Base-by-base conservation (phyloP, 352 stramenopile genomes). In the Globisporangium emineosum region DNA sequence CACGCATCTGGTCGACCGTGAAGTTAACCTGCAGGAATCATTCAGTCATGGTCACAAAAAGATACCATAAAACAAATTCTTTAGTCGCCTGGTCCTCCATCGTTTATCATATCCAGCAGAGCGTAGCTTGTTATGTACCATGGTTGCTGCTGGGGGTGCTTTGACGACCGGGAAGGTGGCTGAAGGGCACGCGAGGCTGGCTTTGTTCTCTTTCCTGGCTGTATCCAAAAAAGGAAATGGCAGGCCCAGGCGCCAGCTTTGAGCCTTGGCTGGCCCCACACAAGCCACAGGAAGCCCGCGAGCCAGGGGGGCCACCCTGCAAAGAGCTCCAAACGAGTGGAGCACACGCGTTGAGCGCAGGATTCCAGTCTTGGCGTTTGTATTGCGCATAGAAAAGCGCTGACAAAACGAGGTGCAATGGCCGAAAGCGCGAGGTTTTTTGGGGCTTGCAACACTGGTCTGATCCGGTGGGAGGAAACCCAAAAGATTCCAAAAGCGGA, bases 1-100 rank as follows among this genome's bases (percentile, higher is more conserved):
- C 92, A 83, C 97, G 94, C 92, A 99, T 98, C 89, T 99, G 98
- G 54, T 99, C 97, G 73, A 98, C 88, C 73, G 98, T 99, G 83
- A 99, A 99, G 93, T 99, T 99, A 70, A 99, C 97, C 97, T 93
- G 71, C 53, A 27, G 5, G 17, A 32, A 29, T 57, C 32, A 35
- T 42, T 7, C 9, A 32, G 2, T 6, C 29, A 5, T 6, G 29
- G 5, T 32, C 29, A 32, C 29, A 8, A n/a, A 64, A 29, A 64
- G 40, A 30, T 45, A 29, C 33, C 21, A 32, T 5, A 17, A 63
- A 7, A 50, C 19, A 43, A 43, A 57, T 57, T 57, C 51, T 57
- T 57, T 43, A 57, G 50, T 57, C 17, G 27, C 6, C 50, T 27
- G 15, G 23, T 54, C 13, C 12, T 8, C 17, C 27, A 29, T 54